phyloP scores from a whole-genome alignment of 768 basidiomycete species.

The Mrakia frigida region DNA sequence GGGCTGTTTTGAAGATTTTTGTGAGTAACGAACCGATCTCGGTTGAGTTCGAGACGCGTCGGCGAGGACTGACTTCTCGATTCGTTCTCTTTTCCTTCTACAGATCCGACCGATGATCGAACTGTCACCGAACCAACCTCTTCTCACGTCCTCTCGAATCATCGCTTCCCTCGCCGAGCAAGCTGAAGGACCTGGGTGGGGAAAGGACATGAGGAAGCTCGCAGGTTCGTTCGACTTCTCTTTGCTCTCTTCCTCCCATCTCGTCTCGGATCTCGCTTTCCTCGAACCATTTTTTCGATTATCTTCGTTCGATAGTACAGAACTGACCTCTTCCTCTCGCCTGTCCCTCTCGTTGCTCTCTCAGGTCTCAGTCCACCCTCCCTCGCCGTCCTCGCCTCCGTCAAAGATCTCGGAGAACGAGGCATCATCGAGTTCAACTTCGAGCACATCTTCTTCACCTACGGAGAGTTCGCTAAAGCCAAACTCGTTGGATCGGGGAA shows the following conservation, averaged over 20 bases:
- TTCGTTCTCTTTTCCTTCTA: conserved; percentile 60
- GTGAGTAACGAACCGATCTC: conserved; percentile 42
- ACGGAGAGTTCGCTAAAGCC: conserved; percentile 57
- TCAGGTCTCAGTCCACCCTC: conserved; percentile 61
- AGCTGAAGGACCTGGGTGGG: conserved; percentile 53
- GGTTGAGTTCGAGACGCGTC: background rate
- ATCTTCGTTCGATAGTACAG: no score
- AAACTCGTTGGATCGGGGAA: conserved; percentile 44
- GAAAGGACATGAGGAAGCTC: conserved; percentile 16
- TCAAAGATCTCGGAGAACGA: conserved; percentile 65
- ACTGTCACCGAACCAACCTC: conserved; percentile 54
- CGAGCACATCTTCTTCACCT: conserved; percentile 73
- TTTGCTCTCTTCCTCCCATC: background rate
- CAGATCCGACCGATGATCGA: conserved; percentile 36
- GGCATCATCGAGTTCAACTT: conserved; percentile 82
- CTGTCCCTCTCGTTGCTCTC: background rate
- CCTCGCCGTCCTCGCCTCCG: conserved; percentile 65
- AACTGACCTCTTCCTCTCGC: background rate
- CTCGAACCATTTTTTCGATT: conserved; percentile 1
- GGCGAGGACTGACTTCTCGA: conserved; percentile 27
- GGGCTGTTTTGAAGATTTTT: background rate
- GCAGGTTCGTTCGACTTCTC: conserved; percentile 50
- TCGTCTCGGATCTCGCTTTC: background rate
- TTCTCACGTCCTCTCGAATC: conserved; percentile 52
- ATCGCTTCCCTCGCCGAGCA: conserved; percentile 51